Percentiles rank a stretch among this genome's conserved stretches.
Conservation (phyloP, 1,139 yeast species). For the Geotrichum candidum region DNA sequence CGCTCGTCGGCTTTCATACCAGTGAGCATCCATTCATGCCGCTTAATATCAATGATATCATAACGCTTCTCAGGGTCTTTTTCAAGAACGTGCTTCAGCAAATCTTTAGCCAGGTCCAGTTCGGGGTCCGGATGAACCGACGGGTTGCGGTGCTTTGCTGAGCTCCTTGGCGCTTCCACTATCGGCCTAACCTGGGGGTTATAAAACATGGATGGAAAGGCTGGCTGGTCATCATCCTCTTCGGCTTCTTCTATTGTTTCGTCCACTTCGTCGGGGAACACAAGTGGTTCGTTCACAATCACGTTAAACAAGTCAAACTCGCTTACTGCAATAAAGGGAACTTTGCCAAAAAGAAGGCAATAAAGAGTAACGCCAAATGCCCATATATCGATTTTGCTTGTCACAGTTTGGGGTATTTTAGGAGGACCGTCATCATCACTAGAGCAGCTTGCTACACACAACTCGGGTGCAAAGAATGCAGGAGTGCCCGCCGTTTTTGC, state of each 20-base stretch:
- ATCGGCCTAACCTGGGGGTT: conserved; percentile 1
- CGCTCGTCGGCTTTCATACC: conserved; percentile 48
- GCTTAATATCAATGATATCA: conserved; percentile 65
- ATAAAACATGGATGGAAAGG: conserved; percentile 16
- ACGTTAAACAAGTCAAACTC: conserved; percentile 84
- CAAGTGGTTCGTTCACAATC: conserved; percentile 58
- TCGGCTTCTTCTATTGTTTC: not conserved
- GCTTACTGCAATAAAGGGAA: conserved; percentile 86
- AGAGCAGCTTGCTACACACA: conserved; percentile 47
- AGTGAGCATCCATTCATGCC: conserved; percentile 68
- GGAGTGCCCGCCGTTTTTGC: conserved; percentile 92
- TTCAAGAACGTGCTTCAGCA: conserved; percentile 55
- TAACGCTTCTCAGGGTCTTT: conserved; percentile 69
- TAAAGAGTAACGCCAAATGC: conserved; percentile 91
- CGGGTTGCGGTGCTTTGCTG: not conserved
- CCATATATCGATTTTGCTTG: conserved; percentile 88
- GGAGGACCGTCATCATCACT: conserved; percentile 19
- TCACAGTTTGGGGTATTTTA: conserved; percentile 37
- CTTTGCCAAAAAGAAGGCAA: conserved; percentile 78
- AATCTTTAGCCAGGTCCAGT: conserved; percentile 50
- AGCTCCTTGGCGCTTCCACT: not conserved
- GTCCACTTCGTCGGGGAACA: conserved; percentile 47
- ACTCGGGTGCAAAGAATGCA: conserved; percentile 76
- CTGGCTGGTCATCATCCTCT: not conserved
- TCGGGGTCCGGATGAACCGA: conserved; percentile 10